Evolutionary conservation across 306 rosid species (phyloP), one percentile per base, ranked within the genome.

Genomic region (Fragaria vesca): DNA sequence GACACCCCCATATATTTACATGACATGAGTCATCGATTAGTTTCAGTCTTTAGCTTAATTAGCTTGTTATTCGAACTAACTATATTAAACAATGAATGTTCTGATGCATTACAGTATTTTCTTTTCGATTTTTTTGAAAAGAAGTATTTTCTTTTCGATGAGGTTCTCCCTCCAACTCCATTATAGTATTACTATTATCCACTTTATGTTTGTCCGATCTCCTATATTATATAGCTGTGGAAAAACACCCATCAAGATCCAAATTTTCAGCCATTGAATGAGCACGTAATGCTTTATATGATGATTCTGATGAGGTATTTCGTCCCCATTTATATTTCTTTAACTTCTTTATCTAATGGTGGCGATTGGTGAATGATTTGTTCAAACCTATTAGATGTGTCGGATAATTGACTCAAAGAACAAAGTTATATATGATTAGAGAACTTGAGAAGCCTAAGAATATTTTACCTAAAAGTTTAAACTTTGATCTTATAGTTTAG

Each of bases 221-320:
- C 11, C 15, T 12, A 24, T 58, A 57, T 26, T 62, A 13, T 62
- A 28, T 30, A 16, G 2, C 0, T 34, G 21, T 32, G 45, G 58
- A 42, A 48, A 21, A 54, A 11, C 46, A 18, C 70, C 70, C 69
- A 9, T 50, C 21, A 55, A 78, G 81, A 75, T 83, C 78, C 76
- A 62, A 58, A 55, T 71, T 77, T 32, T 70, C 69, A 45, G 36
- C 86, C 88, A 72, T 60, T 82, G 81, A 86, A 80, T 83, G 79
- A 74, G 89, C 68, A 36, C 54, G 73, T 63, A 57, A 75, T 65
- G 58, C 80, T 79, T 82, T 82, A 63, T 82, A 63, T 72, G 57
- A 26, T 72, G 12, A 43, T 28, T 20, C 36, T 30, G 68, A 62
- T 32, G 58, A 18, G 70, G 36, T 28, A n/a, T 16, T 42, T 66